Base-by-base conservation (phyloP, 768 basidiomycete genomes). In the Terana coerulea region DNA sequence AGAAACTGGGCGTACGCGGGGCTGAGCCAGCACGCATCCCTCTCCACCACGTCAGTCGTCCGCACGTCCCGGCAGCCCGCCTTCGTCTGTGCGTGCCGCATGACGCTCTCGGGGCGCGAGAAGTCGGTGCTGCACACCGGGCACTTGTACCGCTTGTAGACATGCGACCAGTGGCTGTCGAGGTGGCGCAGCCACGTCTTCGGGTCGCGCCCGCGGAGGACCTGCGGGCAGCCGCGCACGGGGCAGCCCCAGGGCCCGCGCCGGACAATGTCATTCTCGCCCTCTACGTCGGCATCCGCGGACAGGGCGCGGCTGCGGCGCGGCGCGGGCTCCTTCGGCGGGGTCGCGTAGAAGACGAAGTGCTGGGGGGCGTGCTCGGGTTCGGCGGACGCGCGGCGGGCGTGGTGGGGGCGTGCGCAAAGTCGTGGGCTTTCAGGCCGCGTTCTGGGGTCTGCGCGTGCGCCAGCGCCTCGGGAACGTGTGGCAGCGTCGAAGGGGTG, bases 131-230 rank as follows among this genome's bases (percentile, higher is more conserved):
- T n/a, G 45, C 45, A 46, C 30, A 21, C 21, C 31, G 45, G 45
- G 30, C 45, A 46, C 15, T 29, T 21, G 29, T 46, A 46, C 28
- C 45, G 45, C 45, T 46, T 46, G 45, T 46, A 46, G 30, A 46
- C 45, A 33, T 46, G 45, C 45, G 45, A 46, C 45, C 45, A 46
- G 45, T 46, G 45, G 30, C 30, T 34, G 45, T 46, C 45, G 28
- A 46, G 45, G 31, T 46, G 45, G 30, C 45, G 45, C 9, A 46
- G 45, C 45, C 45, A 46, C 8, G 45, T 46, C 30, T 46, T 46
- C 14, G 45, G 45, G 31, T 46, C 45, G 45, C 45, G 45, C 10
- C 45, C 45, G 30, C 45, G 14, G 19, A 46, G 45, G 30, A 46
- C 45, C 45, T 46, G 14, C 19, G 45, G 45, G n/a, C 45, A 46